These are phyloP conservation scores for Calonectria fujianensis DNA, from an alignment of 2,329 filamentous ascomycete species.

Conservation along the genomic window DNA sequence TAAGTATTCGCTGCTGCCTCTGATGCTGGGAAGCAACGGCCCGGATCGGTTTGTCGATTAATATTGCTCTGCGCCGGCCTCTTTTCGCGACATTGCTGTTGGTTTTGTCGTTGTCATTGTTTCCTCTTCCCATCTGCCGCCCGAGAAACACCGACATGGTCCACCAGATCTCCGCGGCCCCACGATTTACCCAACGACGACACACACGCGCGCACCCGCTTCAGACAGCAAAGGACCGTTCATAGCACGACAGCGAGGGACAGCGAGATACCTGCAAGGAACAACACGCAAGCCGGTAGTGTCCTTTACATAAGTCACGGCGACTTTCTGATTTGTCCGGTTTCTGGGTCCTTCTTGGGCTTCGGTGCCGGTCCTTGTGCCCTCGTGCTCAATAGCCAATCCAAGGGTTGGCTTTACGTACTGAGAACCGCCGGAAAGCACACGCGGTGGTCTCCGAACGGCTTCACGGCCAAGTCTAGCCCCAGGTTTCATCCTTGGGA, in stretches of 20 bases:
- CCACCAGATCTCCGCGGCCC: slow-evolving; percentile 48
- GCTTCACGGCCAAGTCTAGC: slow-evolving; percentile 43
- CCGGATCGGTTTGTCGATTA: no score
- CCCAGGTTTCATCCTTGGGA: slow-evolving; percentile 49
- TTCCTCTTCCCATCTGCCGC: slow-evolving; percentile 13
- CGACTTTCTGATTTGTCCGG: slow-evolving; percentile 49
- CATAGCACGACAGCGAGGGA: slow-evolving; percentile 39
- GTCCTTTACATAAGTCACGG: slow-evolving; percentile 40
- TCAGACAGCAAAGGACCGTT: slow-evolving; percentile 32
- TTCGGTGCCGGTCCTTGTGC: slow-evolving; percentile 45
- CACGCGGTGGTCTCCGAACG: slow-evolving; percentile 52
- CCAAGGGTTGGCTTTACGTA: slow-evolving; percentile 55
- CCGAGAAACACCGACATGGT: slow-evolving; percentile 28
- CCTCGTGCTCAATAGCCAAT: slow-evolving; percentile 49
- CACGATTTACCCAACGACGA: slow-evolving; percentile 43
- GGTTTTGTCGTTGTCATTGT: slow-evolving; percentile 11
- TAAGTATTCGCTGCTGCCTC: slow-evolving; percentile 49
- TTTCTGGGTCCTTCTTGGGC: slow-evolving; percentile 22
- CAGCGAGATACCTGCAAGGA: slow-evolving; percentile 51
- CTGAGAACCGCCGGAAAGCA: slow-evolving; percentile 48
- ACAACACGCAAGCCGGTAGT: slow-evolving; percentile 51
- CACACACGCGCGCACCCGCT: slow-evolving; percentile 43
- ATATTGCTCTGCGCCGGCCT: not conserved
- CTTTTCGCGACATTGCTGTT: not conserved
- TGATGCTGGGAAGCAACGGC: slow-evolving; percentile 27